These are phyloP conservation scores for Phaeoacremonium minimum DNA, from an alignment of 2,329 filamentous ascomycete genomes.

Conservation along the genomic window DNA sequence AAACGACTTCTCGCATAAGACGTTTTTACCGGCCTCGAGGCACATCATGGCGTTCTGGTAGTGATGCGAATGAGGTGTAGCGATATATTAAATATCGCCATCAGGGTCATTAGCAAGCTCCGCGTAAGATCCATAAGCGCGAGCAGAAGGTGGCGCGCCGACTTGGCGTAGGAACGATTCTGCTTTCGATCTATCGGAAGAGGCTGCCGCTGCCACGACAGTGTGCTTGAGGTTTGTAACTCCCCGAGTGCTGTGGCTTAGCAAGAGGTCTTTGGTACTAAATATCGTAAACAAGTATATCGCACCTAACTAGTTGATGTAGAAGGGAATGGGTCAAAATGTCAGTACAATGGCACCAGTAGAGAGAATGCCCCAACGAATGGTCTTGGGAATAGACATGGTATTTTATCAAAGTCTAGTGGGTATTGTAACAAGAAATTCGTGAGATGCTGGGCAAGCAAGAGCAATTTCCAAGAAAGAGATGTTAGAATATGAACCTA, in stretches of 20 bases:
- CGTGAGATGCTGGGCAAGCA: too few relatives aligned
- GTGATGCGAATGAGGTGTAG: constrained; percentile 87
- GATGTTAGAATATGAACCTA: too few relatives aligned
- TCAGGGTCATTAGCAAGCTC: constrained; percentile 74
- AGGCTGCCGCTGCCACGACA: constrained; percentile 76
- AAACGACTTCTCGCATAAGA: constrained; percentile 86
- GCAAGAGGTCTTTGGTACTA: constrained; percentile 68
- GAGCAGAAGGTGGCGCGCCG: constrained; percentile 60
- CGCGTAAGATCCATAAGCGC: constrained; percentile 74
- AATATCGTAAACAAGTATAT: too few relatives aligned
- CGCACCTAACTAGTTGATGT: not conserved
- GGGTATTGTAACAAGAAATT: too few relatives aligned
- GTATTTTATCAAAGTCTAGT: too few relatives aligned
- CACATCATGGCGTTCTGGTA: constrained; percentile 84
- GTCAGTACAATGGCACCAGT: not conserved
- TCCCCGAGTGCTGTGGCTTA: constrained; percentile 63
- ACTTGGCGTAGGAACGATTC: constrained; percentile 68
- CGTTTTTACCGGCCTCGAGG: constrained; percentile 76
- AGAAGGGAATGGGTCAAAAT: not conserved
- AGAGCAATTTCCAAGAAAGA: too few relatives aligned
- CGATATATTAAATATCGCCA: constrained; percentile 83
- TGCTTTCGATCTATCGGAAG: constrained; percentile 64
- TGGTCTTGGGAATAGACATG: not conserved
- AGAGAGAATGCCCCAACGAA: not conserved
- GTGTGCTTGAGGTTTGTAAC: constrained; percentile 71